Base-by-base conservation (phyloP, 257 asterid species). In the Echites panduratus region DNA sequence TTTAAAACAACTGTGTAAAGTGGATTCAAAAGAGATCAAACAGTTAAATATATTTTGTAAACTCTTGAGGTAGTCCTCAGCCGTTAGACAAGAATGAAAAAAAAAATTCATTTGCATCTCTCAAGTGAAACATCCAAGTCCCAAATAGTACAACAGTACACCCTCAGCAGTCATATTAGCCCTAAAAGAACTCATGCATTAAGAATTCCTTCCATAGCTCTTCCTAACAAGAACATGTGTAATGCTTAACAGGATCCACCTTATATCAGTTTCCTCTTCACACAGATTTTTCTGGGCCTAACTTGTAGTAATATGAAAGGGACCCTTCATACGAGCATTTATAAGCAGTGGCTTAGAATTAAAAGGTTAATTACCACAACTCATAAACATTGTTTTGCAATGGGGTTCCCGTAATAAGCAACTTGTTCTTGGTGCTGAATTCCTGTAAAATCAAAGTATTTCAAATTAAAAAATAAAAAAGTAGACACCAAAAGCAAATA, bases 361-460 rank as follows among this genome's bases (percentile, higher is more conserved):
- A 49, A 61, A 32, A 62, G 38, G 54, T 17, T 40, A 40, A 52
- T 83, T 82, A 95, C 99, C 99, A 95, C 77, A 95, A 96, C 90
- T 95, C 99, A 82, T 92, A 96, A 62, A 95, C 99, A 38, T 97
- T 95, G 85, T 95, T 95, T 84, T 95, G 99, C 79, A 95, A 84
- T 49, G 99, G 99, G 75, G 99, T 95, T 75, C 99, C 98, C 57
- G 98, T 92, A 62, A 95, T 92, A 26, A 95, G 91, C 89, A 95
- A 77, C 91, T 92, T 95, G 88, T 92, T 95, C 88, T 95, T 95
- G 29, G 98, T 90, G 91, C 88, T 89, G 72, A 95, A 95, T 79
- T 90, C 99, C 99, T 95, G 84, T 35, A 81, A 35, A 74, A 77
- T 73, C 53, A 78, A 67, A 75, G 47, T 20, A 53, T 53, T 50